phyloP scores from a whole-genome alignment of 306 rosid species.

The Prunus davidiana region DNA sequence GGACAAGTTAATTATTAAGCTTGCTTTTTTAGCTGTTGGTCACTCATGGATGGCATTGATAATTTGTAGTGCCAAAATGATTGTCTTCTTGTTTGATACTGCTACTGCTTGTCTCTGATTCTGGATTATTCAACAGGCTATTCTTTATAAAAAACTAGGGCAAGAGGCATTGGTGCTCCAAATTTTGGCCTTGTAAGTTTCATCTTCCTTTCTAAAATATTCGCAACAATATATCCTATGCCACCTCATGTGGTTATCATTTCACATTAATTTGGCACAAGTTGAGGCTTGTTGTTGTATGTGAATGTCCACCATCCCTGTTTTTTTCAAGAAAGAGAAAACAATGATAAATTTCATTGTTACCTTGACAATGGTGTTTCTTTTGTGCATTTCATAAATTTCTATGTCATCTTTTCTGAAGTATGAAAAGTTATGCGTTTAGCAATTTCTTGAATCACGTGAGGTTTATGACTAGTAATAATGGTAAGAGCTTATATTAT shows the following conservation, averaged over 20 bases:
- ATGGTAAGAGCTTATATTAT: not conserved
- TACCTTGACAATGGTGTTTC: not conserved
- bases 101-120: constrained; percentile 19
- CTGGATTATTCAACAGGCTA: constrained; percentile 59
- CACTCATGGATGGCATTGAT: constrained; percentile 4
- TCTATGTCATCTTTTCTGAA: not conserved
- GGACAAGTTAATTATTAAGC: not conserved
- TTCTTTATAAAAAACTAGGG: constrained; percentile 92
- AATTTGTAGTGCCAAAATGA: not conserved
- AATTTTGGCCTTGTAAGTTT: constrained; percentile 92
- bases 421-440: not conserved
- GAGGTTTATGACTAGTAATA: not conserved
- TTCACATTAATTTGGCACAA: not conserved
- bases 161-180: constrained; percentile 94
- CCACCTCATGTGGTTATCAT: not conserved
- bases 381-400: constrained; percentile 2
- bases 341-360: not conserved
- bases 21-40: not conserved
- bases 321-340: not conserved
- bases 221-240: not conserved
- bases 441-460: not conserved
- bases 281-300: not conserved
- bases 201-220: constrained; percentile 12
- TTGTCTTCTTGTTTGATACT: constrained; percentile 1
- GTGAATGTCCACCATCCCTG: not conserved